Evolutionary conservation across 2,329 filamentous ascomycete genomes (phyloP).

Genomic region (Penicillium sp.): DNA sequence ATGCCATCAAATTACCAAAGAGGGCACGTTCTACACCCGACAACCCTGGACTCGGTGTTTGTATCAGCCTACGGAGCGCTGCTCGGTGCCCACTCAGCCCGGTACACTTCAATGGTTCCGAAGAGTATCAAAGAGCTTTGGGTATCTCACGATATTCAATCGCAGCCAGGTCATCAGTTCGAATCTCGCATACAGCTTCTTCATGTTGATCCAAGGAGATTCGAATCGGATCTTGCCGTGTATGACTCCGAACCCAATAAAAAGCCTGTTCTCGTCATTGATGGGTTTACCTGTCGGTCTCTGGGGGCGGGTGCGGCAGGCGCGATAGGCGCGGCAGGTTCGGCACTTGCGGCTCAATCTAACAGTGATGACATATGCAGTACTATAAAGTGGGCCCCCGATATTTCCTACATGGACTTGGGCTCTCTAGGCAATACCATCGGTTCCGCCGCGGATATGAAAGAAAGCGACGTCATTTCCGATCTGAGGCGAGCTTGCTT

Average conservation of each 20-base stretch:
- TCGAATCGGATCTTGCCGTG: neutral
- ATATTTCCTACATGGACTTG: neutral
- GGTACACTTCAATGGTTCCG: neutral
- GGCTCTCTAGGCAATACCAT: neutral
- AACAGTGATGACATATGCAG: neutral
- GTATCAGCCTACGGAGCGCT: neutral
- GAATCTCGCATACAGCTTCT: neutral
- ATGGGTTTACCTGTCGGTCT: slow-evolving; percentile 2
- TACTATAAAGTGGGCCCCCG: neutral
- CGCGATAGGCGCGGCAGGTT: no score
- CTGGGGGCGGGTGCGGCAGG: neutral
- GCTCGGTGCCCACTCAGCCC: neutral
- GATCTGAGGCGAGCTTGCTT: neutral
- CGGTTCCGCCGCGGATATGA: neutral
- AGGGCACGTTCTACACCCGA: slow-evolving; percentile 8
- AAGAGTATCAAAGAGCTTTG: slow-evolving; percentile 2
- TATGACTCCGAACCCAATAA: neutral
- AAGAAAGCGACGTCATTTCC: neutral
- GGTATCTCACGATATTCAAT: slow-evolving; percentile 4
- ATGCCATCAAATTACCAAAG: neutral
- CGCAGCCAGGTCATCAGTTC: neutral
- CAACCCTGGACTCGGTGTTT: slow-evolving; percentile 11
- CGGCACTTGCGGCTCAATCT: neutral
- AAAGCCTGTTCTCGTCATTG: neutral
- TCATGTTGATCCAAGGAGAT: neutral